Conservation (phyloP, 768 basidiomycete species). For the Scleroderma citrinum region DNA sequence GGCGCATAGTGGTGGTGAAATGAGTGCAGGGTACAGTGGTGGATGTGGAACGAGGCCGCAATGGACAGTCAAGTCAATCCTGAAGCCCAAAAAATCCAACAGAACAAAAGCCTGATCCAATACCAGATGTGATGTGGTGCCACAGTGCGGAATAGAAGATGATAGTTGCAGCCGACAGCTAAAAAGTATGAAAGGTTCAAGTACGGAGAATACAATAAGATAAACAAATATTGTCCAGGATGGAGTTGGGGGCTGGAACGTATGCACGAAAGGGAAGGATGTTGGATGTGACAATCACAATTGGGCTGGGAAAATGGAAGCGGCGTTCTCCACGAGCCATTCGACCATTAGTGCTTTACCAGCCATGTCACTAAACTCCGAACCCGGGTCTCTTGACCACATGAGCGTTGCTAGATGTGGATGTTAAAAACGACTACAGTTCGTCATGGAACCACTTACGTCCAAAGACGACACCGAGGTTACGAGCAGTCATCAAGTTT, state of each 20-base stretch:
- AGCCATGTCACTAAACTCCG: constrained; percentile 97
- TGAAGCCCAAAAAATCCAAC: neutral
- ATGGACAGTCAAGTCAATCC: neutral
- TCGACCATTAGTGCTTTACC: constrained; percentile 91
- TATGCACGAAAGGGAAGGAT: constrained; percentile 7
- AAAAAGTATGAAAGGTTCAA: constrained; percentile 2
- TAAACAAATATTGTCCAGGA: constrained; percentile 9
- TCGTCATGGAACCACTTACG: constrained; percentile 49
- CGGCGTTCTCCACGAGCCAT: constrained; percentile 91
- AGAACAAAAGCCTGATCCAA: neutral
- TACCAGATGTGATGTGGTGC: neutral
- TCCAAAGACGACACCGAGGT: constrained; percentile 96
- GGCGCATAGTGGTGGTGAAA: neutral
- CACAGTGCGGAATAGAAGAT: neutral
- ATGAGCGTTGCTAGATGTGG: constrained; percentile 77
- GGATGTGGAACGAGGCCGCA: too few relatives aligned
- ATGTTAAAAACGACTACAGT: neutral
- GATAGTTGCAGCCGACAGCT: neutral
- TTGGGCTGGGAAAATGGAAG: constrained; percentile 37
- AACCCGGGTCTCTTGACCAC: constrained; percentile 77
- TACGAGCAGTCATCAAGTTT: constrained; percentile 93
- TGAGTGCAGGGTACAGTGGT: neutral
- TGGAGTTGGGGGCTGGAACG: neutral
- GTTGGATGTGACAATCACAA: constrained; percentile 7
- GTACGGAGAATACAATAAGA: constrained; percentile 24